Base-by-base conservation (phyloP, 495 filamentous ascomycete species). In the Lepidopterella palustris region DNA sequence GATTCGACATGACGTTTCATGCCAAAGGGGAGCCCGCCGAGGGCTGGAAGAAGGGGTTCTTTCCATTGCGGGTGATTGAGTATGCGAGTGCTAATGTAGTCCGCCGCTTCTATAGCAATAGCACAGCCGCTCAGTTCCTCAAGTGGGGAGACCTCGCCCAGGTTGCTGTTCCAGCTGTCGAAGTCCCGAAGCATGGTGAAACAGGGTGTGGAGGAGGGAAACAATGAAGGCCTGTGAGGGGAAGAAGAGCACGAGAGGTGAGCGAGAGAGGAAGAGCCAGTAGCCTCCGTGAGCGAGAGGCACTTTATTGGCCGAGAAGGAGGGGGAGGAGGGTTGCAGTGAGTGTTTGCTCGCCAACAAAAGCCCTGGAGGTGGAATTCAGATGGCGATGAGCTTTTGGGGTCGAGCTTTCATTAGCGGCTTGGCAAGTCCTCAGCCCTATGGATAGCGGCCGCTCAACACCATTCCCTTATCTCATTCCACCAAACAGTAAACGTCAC, bases 11-110 rank as follows among this genome's bases (percentile, higher is more conserved):
- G 84, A 29, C 71, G 72, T 67, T 83, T 78, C 57, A 92, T 73
- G 45, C 86, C 84, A 60, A 95, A 89, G 1, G 95, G 92, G 57
- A 89, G 80, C 47, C 95, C 95, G 25, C 92, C 95, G 15, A 97
- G 81, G 20, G 95, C 95, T 48, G 90, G 80, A 26, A 97, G 80
- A 20, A 99, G 82, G 23, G 92, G 89, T 67, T 99, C 95, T 55
- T 85, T 86, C 39, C 79, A 80, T 25, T 83, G 82, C 45, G 79
- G 73, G 53, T 82, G 79, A 69, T 82, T 79, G 67, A 92, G 82
- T 54, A 93, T 78, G 8, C 84, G 84, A 64, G 84, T 57, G 29
- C 42, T 79, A 54, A 97, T 82, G 74, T 92, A 99, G 73, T 93
- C 84, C 26, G 87, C 83, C 32, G 91, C 93, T 77, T 99, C 95